Evolutionary conservation across 1,139 yeast genomes (phyloP), one percentile per base, ranked within the genome.

Genomic region (Lodderomyces pseudojiufengensis): DNA sequence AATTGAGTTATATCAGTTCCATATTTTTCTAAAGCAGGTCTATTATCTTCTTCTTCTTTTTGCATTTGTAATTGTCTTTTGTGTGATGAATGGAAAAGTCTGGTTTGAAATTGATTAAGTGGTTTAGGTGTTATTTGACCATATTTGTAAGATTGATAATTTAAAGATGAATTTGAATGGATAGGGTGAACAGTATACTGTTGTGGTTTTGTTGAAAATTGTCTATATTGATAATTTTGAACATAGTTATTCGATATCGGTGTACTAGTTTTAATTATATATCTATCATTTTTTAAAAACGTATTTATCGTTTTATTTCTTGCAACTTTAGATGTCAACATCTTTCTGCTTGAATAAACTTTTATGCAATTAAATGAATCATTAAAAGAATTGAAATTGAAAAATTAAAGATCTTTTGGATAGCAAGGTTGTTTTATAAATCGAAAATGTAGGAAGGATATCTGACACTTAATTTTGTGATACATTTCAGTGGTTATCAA

Each of bases 1-100:
- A 90, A 59, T 43, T 81, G 79, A 1, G 97, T 92, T 46, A 92
- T 64, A 57, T 92, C 92, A 0, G 85, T 76, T n/a, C 97, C 97
- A 53, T 64, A 87, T 51, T 83, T 81, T 50, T 88, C 90, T 44
- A 92, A 63, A 0, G 97, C 95, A 0, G 95, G 84, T 41, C 82
- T 69, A 32, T 78, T 73, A 16, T 73, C 77, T 31, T 62, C 60
- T 32, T 76, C 78, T 10, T 70, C 73, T 57, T 67, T 63, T 30
- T 59, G 60, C 73, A 69, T 70, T 40, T 66, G 71, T 33, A 63
- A 41, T 10, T 36, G 37, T 7, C 45, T 42, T 2, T 49, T 45
- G 1, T 37, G n/a, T 5, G 53, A 45, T 3, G 49, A 44, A 37
- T 59, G 61, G 36, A 57, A 49, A n/a, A 4, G 27, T 28, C 43